phyloP scores from a whole-genome alignment of 805 yeast species.

The Candida ponderosae region DNA sequence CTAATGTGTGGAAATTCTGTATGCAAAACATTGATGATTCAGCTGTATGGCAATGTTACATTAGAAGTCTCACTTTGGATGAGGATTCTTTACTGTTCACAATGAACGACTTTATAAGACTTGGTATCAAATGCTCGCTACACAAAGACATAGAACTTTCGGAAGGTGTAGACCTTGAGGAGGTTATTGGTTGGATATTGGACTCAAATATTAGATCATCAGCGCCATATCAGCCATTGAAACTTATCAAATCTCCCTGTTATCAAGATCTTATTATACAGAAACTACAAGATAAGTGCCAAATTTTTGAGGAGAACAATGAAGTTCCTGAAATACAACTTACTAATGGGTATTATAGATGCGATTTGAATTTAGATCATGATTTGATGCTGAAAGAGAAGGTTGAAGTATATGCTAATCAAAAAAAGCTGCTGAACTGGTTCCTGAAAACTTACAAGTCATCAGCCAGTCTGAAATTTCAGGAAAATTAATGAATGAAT shows the following conservation, averaged over 20 bases:
- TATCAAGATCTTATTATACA: too few species aligned
- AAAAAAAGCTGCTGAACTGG: background rate
- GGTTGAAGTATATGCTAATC: background rate
- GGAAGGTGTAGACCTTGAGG: background rate
- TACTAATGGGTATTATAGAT: background rate
- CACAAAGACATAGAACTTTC: too few species aligned
- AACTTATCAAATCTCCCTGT: background rate
- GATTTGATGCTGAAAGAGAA: background rate
- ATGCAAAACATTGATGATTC: slow-evolving; percentile 20
- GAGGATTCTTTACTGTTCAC: background rate
- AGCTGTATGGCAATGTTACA: slow-evolving; percentile 27
- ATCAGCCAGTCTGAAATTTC: too few species aligned
- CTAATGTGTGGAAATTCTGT: slow-evolving; percentile 18
- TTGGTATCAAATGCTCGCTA: too few species aligned
- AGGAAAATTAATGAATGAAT: too few species aligned
- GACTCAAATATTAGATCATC: slow-evolving; percentile 8
- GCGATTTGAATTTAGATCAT: background rate
- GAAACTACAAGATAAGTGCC: too few species aligned
- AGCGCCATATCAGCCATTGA: slow-evolving; percentile 15
- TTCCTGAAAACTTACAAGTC: background rate
- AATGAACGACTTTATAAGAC: too few species aligned
- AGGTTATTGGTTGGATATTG: slow-evolving; percentile 14
- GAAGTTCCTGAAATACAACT: slow-evolving; percentile 2
- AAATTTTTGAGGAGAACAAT: slow-evolving; percentile 8
- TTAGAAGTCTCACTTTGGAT: background rate